Conservation (phyloP, 306 rosid species). For the Cucurbita argyrosperma region DNA sequence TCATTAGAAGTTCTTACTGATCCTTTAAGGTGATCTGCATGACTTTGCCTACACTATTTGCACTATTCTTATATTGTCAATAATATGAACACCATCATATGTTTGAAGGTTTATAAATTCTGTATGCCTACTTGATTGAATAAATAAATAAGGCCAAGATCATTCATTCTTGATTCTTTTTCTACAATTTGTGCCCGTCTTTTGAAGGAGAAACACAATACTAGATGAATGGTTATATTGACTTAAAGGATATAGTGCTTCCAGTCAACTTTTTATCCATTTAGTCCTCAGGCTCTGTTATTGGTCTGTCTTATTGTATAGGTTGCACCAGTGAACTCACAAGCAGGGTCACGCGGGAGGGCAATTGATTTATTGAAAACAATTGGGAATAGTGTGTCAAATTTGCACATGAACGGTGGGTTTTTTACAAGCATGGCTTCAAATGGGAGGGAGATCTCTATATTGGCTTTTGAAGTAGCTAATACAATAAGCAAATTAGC, state of each 20-base stretch:
- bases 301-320: constrained; percentile 14
- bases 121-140: background rate
- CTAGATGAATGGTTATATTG: background rate
- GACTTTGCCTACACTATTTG: background rate
- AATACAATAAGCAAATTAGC: constrained; percentile 71
- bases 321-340: constrained; percentile 40
- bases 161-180: background rate
- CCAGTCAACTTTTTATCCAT: background rate
- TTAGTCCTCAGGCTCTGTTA: background rate
- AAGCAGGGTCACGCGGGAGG: constrained; percentile 37
- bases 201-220: background rate
- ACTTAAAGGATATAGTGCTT: background rate
- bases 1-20: background rate
- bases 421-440: constrained; percentile 36
- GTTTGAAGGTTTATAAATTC: background rate
- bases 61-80: background rate
- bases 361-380: constrained; percentile 68
- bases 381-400: constrained; percentile 63
- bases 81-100: background rate
- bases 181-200: background rate
- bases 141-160: background rate
- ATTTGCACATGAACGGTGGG: constrained; percentile 33
- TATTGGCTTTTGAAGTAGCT: constrained; percentile 94
- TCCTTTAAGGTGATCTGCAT: background rate
- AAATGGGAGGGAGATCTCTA: constrained; percentile 48